Conservation (phyloP, 1,284 basidiomycete species). For the Ustilago hordei region DNA sequence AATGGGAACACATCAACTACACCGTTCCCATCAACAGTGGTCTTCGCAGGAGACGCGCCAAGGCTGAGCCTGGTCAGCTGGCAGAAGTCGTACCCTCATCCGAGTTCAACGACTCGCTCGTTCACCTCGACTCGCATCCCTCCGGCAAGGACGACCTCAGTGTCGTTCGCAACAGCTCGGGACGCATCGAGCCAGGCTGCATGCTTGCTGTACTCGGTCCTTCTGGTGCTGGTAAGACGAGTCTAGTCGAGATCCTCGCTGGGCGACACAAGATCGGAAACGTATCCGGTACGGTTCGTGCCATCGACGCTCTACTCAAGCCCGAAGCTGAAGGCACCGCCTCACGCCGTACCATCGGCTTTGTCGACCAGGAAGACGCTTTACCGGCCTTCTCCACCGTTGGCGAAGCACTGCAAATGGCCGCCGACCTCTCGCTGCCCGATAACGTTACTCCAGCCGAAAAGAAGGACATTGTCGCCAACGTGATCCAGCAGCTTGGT, state of each 20-base stretch:
- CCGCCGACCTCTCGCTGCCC: constrained; percentile 53
- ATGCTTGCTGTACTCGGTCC: constrained; percentile 60
- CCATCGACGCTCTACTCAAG: constrained; percentile 20
- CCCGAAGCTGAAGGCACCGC: background rate
- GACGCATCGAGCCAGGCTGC: constrained; percentile 44
- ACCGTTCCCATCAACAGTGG: constrained; percentile 15
- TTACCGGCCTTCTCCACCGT: constrained; percentile 57
- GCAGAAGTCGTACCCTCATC: constrained; percentile 10
- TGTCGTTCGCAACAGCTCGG: constrained; percentile 38
- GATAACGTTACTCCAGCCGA: constrained; percentile 49
- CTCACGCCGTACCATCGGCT: constrained; percentile 39
- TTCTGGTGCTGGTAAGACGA: constrained; percentile 61
- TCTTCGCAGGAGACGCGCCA: constrained; percentile 12
- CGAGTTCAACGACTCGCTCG: constrained; percentile 9
- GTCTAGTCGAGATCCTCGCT: constrained; percentile 58
- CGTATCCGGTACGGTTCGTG: constrained; percentile 35
- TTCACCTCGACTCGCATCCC: constrained; percentile 18
- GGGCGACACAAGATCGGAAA: constrained; percentile 54
- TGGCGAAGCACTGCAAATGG: constrained; percentile 55
- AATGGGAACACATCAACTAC: constrained; percentile 53
- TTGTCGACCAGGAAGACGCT: constrained; percentile 61
- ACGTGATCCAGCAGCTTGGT: constrained; percentile 45
- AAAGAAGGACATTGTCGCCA: constrained; percentile 37
- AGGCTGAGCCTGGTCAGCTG: background rate
- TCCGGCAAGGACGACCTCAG: constrained; percentile 1